Evolutionary conservation across 768 basidiomycete species (phyloP), one percentile per base, ranked within the genome.

Genomic region (Amanita jacksonii): DNA sequence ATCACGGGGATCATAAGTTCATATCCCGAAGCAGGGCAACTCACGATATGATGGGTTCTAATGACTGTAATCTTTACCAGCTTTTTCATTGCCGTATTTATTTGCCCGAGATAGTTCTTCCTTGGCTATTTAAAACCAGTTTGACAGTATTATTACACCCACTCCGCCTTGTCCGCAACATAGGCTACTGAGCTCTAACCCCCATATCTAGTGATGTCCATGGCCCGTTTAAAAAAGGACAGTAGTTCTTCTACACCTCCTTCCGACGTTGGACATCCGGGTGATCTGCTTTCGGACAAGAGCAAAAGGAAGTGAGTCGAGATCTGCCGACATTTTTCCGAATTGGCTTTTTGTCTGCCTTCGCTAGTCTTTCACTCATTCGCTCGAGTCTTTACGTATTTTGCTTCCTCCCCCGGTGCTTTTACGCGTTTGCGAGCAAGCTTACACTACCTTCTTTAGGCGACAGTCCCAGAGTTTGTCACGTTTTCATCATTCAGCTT

Each of bases 231-330:
- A 57, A 80, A 81, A 71, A 80, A 80, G 71, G 77, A 77, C 65
- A 64, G 56, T 44, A 69, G 63, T 60, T 78, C 77, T 54, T 66
- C 73, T 63, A 73, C 77, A 54, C 74, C 76, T 50, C 72, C 77
- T 62, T 79, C 79, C 54, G 79, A 81, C 70, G 79, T 79, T 60
- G 64, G 66, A 53, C 62, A 64, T 59, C 59, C 63, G 59, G 74
- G 74, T 67, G 74, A 76, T 61, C 58, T 65, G 52, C 56, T 63
- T 60, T 59, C 76, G 74, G 78, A 81, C 72, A 80, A 78, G 68
- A 73, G 70, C 66, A 85, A 84, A 70, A 74, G 81, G 77, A 85
- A 85, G 82, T 85, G 66, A 63, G 82, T 76, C 27, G 7, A 28
- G 27, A 28, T 28, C 12, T 6, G 27, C 70, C 72, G 77, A 76